These are phyloP conservation scores for Cladophialophora chaetospira DNA, from an alignment of 2,329 filamentous ascomycete genomes.

Conservation along the genomic window DNA sequence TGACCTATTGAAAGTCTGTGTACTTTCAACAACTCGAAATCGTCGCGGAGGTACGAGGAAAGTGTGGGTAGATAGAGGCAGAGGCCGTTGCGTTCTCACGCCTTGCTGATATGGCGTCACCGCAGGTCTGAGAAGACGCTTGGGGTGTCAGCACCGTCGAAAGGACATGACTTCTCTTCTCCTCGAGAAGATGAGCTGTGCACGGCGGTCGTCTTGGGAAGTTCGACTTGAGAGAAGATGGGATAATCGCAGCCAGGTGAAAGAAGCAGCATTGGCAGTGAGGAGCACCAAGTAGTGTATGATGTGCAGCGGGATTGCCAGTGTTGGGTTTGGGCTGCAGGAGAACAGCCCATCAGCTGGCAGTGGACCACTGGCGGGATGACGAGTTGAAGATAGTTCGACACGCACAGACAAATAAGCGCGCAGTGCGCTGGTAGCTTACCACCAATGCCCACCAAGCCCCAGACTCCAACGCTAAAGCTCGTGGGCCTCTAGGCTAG, in stretches of 20 bases:
- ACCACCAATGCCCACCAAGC: neutral
- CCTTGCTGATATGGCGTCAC: too few relatives aligned
- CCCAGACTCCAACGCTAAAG: constrained; percentile 1
- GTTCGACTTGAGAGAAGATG: too few relatives aligned
- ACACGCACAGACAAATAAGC: neutral
- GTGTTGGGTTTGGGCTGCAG: constrained; percentile 4
- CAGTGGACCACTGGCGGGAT: constrained; percentile 13
- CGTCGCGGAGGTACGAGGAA: too few relatives aligned
- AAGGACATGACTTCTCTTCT: too few relatives aligned
- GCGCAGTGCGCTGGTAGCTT: neutral
- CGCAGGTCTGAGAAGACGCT: too few relatives aligned
- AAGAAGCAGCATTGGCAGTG: neutral
- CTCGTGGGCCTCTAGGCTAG: constrained; percentile 5
- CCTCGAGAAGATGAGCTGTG: neutral
- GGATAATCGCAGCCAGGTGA: neutral
- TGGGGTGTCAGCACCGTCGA: neutral
- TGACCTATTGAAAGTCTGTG: too few relatives aligned
- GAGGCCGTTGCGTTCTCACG: too few relatives aligned
- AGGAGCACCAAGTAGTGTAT: constrained; percentile 9
- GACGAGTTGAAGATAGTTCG: constrained; percentile 10
- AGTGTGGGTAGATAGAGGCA: too few relatives aligned
- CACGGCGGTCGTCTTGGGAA: neutral
- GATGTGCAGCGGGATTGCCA: constrained; percentile 12
- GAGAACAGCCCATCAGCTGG: constrained; percentile 7
- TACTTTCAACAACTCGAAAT: too few relatives aligned